Percentiles rank a stretch among this genome's conserved stretches.
Conservation (phyloP, 2,329 filamentous ascomycete species). For the Teratosphaeriaceae sp. region DNA sequence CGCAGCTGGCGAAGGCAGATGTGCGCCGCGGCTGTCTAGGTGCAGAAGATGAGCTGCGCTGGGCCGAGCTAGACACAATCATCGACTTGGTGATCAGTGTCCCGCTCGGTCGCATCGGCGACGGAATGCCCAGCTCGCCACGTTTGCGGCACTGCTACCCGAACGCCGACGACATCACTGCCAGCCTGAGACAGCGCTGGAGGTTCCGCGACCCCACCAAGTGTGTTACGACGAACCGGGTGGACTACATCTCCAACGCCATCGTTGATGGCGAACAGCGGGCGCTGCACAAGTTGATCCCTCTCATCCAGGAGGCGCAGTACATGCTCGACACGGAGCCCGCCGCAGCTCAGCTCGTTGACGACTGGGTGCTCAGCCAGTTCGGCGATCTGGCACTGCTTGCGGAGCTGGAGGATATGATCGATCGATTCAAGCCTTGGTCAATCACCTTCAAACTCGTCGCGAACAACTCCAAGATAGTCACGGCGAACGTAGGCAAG, state of each 20-base stretch:
- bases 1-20: constrained; percentile 38
- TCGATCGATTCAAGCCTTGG: constrained; percentile 14
- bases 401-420: constrained; percentile 15
- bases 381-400: constrained; percentile 25
- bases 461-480: not conserved
- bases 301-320: constrained; percentile 21
- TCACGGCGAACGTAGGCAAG: not conserved
- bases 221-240: not conserved
- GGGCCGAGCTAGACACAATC: constrained; percentile 31
- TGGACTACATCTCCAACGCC: constrained; percentile 1
- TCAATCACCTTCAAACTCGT: constrained; percentile 5
- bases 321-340: constrained; percentile 23
- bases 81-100: constrained; percentile 9
- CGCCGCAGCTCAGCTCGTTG: constrained; percentile 16
- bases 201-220: not conserved
- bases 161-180: not conserved
- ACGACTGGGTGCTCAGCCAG: constrained; percentile 17
- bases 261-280: constrained; percentile 7
- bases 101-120: constrained; percentile 4
- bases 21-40: constrained; percentile 28
- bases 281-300: constrained; percentile 13
- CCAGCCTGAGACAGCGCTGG: not conserved
- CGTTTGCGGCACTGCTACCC: constrained; percentile 13
- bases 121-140: constrained; percentile 15
- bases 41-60: constrained; percentile 33